phyloP scores from a whole-genome alignment of 2,329 filamentous ascomycete species.

The Talaromyces amestolkiae region DNA sequence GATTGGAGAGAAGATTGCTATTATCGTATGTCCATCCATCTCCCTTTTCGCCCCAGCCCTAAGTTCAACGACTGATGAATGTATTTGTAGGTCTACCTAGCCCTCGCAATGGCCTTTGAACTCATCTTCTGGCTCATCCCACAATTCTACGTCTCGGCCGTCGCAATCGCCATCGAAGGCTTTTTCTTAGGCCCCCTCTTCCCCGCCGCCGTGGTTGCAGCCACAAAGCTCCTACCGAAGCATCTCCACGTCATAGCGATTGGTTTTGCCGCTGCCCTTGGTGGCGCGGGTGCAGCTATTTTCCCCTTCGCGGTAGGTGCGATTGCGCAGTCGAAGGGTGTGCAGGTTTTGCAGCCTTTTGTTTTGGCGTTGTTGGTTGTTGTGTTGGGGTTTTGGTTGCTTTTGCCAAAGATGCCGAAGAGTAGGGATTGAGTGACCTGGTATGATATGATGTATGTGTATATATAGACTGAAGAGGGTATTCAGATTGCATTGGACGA shows the following conservation, averaged over 20 bases:
- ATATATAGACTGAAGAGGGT: neutral
- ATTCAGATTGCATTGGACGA: neutral
- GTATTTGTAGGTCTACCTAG: constrained; percentile 55
- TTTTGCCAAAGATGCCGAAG: constrained; percentile 26
- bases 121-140: constrained; percentile 80
- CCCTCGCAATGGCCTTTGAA: constrained; percentile 62
- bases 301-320: constrained; percentile 48
- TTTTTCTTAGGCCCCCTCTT: constrained; percentile 81
- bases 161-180: constrained; percentile 69
- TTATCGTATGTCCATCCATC: constrained; percentile 38
- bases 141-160: constrained; percentile 68
- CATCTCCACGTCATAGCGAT: constrained; percentile 76
- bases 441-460: neutral
- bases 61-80: neutral
- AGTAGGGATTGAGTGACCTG: constrained; percentile 7
- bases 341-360: constrained; percentile 60
- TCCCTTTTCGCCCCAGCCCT: neutral
- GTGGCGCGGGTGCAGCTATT: constrained; percentile 63
- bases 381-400: constrained; percentile 52
- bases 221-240: constrained; percentile 70
- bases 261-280: constrained; percentile 76
- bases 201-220: constrained; percentile 69
- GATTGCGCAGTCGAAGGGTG: constrained; percentile 55
- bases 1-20: constrained; percentile 65
- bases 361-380: constrained; percentile 54